These are phyloP conservation scores for Lyophyllum shimeji DNA, from an alignment of 768 basidiomycete genomes.

Conservation along the genomic window DNA sequence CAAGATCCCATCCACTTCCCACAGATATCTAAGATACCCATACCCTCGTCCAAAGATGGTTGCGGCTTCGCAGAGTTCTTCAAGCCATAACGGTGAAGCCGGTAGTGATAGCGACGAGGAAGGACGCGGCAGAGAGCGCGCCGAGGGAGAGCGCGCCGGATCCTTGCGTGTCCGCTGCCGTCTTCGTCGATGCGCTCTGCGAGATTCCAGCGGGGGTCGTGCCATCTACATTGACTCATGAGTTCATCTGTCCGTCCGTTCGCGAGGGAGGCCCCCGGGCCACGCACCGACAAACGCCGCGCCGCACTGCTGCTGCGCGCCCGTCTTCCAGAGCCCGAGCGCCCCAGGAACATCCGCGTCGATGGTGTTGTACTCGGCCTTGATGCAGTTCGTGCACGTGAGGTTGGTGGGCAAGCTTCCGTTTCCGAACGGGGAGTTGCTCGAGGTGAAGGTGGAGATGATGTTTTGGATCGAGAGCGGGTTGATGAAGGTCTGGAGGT, in stretches of 20 bases:
- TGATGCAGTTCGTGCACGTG: constrained; percentile 52
- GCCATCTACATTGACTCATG: neutral
- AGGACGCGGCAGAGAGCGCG: neutral
- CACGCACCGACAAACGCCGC: constrained; percentile 49
- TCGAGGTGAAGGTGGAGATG: too few relatives aligned
- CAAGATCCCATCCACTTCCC: too few relatives aligned
- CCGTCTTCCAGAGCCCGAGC: constrained; percentile 15
- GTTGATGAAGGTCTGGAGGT: constrained; percentile 33
- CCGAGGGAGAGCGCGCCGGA: neutral
- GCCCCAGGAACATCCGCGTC: constrained; percentile 36
- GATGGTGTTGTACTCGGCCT: constrained; percentile 47
- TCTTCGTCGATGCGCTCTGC: neutral
- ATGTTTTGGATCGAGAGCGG: too few relatives aligned
- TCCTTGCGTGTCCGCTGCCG: neutral
- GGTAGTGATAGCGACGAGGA: neutral
- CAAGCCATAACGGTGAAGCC: neutral
- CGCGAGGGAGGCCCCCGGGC: too few relatives aligned
- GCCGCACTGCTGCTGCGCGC: constrained; percentile 43
- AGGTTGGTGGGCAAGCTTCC: constrained; percentile 31
- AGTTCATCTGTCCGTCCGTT: too few relatives aligned
- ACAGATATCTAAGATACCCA: too few relatives aligned
- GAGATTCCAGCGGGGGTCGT: neutral
- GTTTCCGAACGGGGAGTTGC: neutral
- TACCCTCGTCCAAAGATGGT: too few relatives aligned
- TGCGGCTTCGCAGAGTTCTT: neutral